Evolutionary conservation across 1,284 basidiomycete species (phyloP).

Genomic region (Takashimella koratensis): DNA sequence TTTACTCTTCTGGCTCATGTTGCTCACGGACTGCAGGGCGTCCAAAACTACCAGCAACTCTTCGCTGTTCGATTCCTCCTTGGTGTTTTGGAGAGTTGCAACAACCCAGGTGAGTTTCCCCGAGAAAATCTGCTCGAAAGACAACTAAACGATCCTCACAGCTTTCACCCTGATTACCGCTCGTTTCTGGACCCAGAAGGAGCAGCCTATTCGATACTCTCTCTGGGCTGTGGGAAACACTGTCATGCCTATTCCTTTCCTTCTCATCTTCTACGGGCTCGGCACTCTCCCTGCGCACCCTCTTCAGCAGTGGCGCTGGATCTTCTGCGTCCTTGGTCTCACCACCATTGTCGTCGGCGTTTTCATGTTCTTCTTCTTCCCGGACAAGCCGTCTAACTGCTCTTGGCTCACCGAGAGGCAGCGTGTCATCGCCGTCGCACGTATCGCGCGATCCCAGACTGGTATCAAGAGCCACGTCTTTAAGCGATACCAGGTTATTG

Average conservation of each 20-base stretch:
- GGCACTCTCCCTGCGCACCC: constrained; percentile 1
- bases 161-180: constrained; percentile 1
- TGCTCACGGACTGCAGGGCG: background rate
- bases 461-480: constrained; percentile 11
- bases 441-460: constrained; percentile 7
- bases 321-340: constrained; percentile 14
- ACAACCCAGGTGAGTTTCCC: background rate
- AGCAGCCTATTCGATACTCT: constrained; percentile 5
- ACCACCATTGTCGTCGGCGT: constrained; percentile 16
- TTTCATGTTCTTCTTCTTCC: constrained; percentile 17
- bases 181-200: constrained; percentile 3
- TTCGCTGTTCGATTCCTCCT: background rate
- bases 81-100: background rate
- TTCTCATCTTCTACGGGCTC: constrained; percentile 1
- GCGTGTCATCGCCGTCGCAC: constrained; percentile 9
- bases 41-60: background rate
- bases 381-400: constrained; percentile 14
- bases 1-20: background rate
- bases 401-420: constrained; percentile 19
- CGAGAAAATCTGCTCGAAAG: too few relatives aligned
- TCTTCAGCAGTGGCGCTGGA: background rate
- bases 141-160: too few relatives aligned
- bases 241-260: constrained; percentile 6
- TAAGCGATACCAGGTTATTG: constrained; percentile 10
- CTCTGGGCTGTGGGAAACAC: constrained; percentile 4